Evolutionary conservation across 441 rosid genomes (phyloP), one percentile per base, ranked within the genome.

Genomic region (Mallotus japonicus): DNA sequence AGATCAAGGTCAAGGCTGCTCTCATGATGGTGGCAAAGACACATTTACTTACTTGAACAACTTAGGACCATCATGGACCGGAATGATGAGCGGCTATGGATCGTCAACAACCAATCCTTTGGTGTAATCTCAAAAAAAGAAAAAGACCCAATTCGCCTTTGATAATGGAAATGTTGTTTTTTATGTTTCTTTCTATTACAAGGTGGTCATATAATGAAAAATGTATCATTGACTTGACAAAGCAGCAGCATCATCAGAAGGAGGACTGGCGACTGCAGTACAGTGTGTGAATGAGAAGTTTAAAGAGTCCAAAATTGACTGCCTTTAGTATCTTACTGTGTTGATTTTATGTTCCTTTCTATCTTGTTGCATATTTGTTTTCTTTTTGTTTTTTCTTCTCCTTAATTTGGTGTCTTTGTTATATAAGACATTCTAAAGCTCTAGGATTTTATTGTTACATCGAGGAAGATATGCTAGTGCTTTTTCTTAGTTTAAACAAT

Each of bases 61-160:
- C 67, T 49, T 86, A 76, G 93, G 93, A 80, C 72, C 97, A 34
- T 93, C 97, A 28, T 93, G 98, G 98, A 80, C 77, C 55, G 90
- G 89, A 68, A 86, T 89, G 89, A 88, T 88, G 77, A 90, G 87
- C 69, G 85, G 88, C 12, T 89, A 87, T 72, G 90, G 89, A 72
- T 69, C 91, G 8, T 85, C 95, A 62, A 70, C 91, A 13, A 75
- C 91, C 71, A 93, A 89, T 82, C 85, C 86, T 42, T 72, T 90
- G 77, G 86, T 89, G 79, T 90, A 73, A 83, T 71, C 50, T 40
- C 24, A 40, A 46, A 15, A 4, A 60, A 11, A 50, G 14, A 47
- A 47, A 47, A 47, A 34, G 34, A 57, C 24, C 62, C 66, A 16
- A 46, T 64, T 46, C 50, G 19, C 82, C 75, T 73, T 69, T 54